phyloP scores from a whole-genome alignment of 1,284 basidiomycete species.

The Athelia psychrophila region DNA sequence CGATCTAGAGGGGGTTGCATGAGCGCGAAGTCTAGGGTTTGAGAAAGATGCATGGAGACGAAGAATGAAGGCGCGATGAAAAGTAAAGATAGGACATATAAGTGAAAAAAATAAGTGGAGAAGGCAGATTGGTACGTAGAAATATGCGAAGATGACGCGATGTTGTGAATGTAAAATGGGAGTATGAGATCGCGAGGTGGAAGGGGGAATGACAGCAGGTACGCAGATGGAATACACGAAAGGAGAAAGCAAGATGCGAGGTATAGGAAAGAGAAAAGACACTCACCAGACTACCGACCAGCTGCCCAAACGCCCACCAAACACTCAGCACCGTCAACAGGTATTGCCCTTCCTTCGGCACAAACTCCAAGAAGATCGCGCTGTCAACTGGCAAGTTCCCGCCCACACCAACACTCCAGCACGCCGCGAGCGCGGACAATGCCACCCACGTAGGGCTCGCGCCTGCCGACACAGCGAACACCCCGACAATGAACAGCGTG shows the following conservation, averaged over 20 bases:
- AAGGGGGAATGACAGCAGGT: no score
- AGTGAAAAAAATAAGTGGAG: no score
- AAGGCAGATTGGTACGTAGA: no score
- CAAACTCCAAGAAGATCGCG: constrained; percentile 69
- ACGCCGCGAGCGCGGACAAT: constrained; percentile 50
- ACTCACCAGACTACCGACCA: constrained; percentile 55
- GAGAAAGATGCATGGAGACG: no score
- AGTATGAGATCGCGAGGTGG: no score
- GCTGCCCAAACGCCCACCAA: constrained; percentile 65
- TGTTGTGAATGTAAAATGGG: no score
- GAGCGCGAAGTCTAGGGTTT: no score
- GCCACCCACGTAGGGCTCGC: constrained; percentile 51
- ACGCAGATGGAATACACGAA: no score
- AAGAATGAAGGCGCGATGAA: constrained; percentile 1
- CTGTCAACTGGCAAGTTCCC: constrained; percentile 80
- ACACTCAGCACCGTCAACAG: constrained; percentile 60
- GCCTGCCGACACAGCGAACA: constrained; percentile 64
- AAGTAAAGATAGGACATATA: no score
- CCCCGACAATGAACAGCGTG: constrained; percentile 66
- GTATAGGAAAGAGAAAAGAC: not conserved
- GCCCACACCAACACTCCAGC: constrained; percentile 64
- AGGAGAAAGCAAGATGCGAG: no score
- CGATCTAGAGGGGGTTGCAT: constrained; percentile 35
- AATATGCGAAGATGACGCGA: no score
- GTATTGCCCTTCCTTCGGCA: constrained; percentile 61